Conservation (phyloP, 2,329 filamentous ascomycete species). For the Trichoderma guizhouense region DNA sequence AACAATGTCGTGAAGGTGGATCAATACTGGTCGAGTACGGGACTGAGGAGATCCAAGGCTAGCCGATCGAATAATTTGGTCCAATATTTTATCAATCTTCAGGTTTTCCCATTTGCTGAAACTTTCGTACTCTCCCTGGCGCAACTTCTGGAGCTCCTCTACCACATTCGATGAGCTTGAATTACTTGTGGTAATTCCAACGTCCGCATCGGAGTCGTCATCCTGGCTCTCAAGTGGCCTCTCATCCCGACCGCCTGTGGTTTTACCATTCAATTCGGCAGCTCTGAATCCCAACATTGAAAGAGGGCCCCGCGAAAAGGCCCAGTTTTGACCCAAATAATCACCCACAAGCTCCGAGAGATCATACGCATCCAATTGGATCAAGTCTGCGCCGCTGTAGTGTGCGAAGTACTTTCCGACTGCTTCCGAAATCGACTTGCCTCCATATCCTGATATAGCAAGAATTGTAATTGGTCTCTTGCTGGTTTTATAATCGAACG, state of each 20-base stretch:
- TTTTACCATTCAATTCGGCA: constrained; percentile 52
- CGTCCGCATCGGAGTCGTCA: constrained; percentile 35
- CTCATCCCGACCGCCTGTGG: constrained; percentile 45
- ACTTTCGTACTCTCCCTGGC: constrained; percentile 36
- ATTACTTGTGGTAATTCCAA: constrained; percentile 31
- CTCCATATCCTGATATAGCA: constrained; percentile 38
- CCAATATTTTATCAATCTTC: constrained; percentile 56
- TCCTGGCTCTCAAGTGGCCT: constrained; percentile 31
- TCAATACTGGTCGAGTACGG: constrained; percentile 55
- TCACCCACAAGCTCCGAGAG: constrained; percentile 66
- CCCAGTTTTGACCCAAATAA: constrained; percentile 63
- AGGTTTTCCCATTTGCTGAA: constrained; percentile 57
- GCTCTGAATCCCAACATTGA: constrained; percentile 56
- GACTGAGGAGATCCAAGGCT: constrained; percentile 34
- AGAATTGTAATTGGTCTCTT: constrained; percentile 40
- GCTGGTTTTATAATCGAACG: constrained; percentile 32
- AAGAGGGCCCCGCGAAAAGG: constrained; percentile 45
- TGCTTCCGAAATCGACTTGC: constrained; percentile 37
- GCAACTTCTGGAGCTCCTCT: constrained; percentile 44
- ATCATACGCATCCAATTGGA: constrained; percentile 66
- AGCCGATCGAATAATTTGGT: constrained; percentile 52
- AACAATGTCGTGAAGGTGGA: constrained; percentile 77
- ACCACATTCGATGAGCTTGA: constrained; percentile 33
- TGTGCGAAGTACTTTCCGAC: constrained; percentile 63
- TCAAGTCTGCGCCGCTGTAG: constrained; percentile 61